A percentile compares a stretch with the other conserved stretches of the same genome.
Evolutionary conservation across 176 grass and related monocot species (phyloP).

Genomic region (Canna indica): DNA sequence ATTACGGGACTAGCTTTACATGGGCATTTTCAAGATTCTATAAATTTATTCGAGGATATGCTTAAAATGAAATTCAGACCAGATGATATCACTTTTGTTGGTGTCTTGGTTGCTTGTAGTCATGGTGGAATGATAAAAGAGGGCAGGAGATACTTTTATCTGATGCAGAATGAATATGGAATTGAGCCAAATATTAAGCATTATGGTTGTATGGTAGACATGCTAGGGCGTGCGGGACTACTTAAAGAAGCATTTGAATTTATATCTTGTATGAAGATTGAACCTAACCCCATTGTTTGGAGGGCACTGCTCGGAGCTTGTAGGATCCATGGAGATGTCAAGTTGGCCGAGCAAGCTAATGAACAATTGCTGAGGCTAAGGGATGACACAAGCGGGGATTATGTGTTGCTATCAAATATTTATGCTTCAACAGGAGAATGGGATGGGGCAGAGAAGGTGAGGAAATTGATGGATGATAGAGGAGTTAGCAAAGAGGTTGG

Average conservation of each 20-base stretch:
- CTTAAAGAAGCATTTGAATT: constrained; percentile 76
- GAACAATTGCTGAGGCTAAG: constrained; percentile 40
- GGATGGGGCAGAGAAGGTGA: constrained; percentile 51
- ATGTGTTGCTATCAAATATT: constrained; percentile 72
- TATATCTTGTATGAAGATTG: constrained; percentile 51
- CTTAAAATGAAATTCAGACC: constrained; percentile 41
- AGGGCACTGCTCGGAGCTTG: constrained; percentile 76
- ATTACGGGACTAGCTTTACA: constrained; percentile 67
- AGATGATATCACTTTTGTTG: constrained; percentile 76
- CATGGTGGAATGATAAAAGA: constrained; percentile 53
- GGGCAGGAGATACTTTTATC: constrained; percentile 47
- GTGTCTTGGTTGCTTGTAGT: constrained; percentile 64
- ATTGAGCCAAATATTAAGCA: constrained; percentile 66
- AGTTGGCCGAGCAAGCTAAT: constrained; percentile 52
- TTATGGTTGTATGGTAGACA: constrained; percentile 88
- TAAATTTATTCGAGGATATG: constrained; percentile 57
- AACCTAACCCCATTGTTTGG: constrained; percentile 74
- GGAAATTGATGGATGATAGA: constrained; percentile 75
- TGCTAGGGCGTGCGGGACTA: constrained; percentile 64
- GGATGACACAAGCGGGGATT: constrained; percentile 62
- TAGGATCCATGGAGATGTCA: constrained; percentile 57
- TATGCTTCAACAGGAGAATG: constrained; percentile 79
- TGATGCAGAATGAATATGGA: constrained; percentile 56
- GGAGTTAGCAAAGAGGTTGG: constrained; percentile 69
- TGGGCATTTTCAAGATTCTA: constrained; percentile 35